These are phyloP conservation scores for Thalassiosira delicatula DNA, from an alignment of 352 stramenopile species.

Conservation along the genomic window DNA sequence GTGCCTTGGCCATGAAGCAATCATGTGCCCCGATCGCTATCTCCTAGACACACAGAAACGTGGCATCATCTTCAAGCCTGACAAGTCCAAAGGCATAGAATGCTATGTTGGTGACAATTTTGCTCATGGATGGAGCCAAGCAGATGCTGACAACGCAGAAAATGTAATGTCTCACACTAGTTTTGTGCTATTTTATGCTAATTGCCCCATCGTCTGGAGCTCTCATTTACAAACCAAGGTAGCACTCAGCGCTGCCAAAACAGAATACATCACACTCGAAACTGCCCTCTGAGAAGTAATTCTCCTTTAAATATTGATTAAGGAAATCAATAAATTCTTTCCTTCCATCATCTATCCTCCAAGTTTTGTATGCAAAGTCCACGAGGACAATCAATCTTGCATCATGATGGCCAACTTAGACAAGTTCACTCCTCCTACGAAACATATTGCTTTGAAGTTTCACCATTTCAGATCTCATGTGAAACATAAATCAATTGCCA, in stretches of 20 bases:
- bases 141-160: background rate
- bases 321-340: slow-evolving; percentile 29
- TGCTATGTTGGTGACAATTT: slow-evolving; percentile 5
- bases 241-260: slow-evolving; percentile 45
- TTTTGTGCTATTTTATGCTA: background rate
- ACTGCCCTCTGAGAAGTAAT: slow-evolving; percentile 37
- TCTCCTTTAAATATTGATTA: slow-evolving; percentile 38
- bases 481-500: background rate
- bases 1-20: background rate
- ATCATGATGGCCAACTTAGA: slow-evolving; percentile 36
- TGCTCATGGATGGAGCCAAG: background rate
- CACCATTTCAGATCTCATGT: slow-evolving; percentile 52
- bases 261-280: slow-evolving; percentile 58
- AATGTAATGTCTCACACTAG: slow-evolving; percentile 6
- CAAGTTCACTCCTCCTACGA: slow-evolving; percentile 34
- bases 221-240: slow-evolving; percentile 17
- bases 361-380: slow-evolving; percentile 44
- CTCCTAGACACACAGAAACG: slow-evolving; percentile 6
- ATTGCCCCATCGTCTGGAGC: background rate
- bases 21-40: slow-evolving; percentile 30
- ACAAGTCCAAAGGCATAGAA: background rate
- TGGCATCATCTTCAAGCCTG: background rate
- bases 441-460: slow-evolving; percentile 29
- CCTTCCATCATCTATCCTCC: slow-evolving; percentile 7
- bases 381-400: slow-evolving; percentile 52